Evolutionary conservation across 2,329 filamentous ascomycete species (phyloP).

Genomic region (Leptosphaerulina australis): DNA sequence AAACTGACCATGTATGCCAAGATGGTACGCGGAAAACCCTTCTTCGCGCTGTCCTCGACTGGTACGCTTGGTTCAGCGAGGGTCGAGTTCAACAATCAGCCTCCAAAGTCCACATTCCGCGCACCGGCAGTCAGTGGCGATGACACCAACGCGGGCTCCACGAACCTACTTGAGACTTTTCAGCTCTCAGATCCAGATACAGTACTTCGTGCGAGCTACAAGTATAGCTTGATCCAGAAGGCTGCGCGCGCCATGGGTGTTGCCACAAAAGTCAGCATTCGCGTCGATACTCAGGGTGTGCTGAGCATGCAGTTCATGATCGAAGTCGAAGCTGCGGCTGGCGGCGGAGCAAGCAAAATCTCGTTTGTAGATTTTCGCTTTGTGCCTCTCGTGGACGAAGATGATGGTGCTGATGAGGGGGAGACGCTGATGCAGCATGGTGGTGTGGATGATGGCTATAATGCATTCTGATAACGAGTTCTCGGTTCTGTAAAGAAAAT

Average conservation of each 20-base stretch:
- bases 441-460: not conserved
- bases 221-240: constrained; percentile 83
- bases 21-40: constrained; percentile 56
- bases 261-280: constrained; percentile 88
- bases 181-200: constrained; percentile 55
- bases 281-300: constrained; percentile 87
- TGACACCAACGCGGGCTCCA: constrained; percentile 4
- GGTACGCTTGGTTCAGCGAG: constrained; percentile 65
- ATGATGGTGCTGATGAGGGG: constrained; percentile 35
- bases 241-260: constrained; percentile 91
- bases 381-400: constrained; percentile 71
- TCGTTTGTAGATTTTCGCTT: constrained; percentile 85
- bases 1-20: constrained; percentile 66
- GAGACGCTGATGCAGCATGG: constrained; percentile 28
- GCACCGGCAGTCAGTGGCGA: constrained; percentile 12
- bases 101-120: constrained; percentile 32
- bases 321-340: constrained; percentile 66
- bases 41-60: constrained; percentile 73
- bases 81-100: constrained; percentile 62
- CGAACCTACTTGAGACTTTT: constrained; percentile 73
- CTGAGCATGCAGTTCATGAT: constrained; percentile 97
- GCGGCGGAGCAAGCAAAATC: constrained; percentile 54
- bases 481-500: too few relatives aligned
- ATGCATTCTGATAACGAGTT: constrained; percentile 8
- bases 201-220: constrained; percentile 68